Percentiles rank a stretch among this genome's conserved stretches.
Conservation (phyloP, 148 eudicot genomes). For the Diospyros lotus region DNA sequence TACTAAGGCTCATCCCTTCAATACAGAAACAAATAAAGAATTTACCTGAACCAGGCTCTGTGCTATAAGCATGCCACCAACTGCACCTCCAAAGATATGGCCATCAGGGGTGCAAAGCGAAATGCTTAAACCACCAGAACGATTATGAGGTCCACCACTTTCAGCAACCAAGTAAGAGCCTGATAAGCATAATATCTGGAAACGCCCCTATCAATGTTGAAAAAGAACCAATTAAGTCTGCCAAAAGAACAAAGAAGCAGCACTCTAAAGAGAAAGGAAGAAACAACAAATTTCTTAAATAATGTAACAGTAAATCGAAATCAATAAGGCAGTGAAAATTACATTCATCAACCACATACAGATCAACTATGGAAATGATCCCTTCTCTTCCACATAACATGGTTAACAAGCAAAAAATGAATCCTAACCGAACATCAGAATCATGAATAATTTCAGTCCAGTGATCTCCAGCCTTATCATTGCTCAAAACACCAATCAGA, state of each 20-base stretch:
- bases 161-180: constrained; percentile 84
- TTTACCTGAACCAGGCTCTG: constrained; percentile 76
- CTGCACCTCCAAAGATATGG: constrained; percentile 79
- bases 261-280: too few relatives aligned
- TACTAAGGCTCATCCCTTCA: too few relatives aligned
- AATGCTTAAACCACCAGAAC: constrained; percentile 81
- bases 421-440: background rate
- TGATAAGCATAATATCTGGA: constrained; percentile 83
- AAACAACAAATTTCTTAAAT: background rate
- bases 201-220: constrained; percentile 57
- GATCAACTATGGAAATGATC: background rate
- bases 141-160: constrained; percentile 58
- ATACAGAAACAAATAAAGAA: background rate
- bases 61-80: constrained; percentile 70
- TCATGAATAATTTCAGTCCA: too few relatives aligned
- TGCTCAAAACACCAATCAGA: too few relatives aligned
- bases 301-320: background rate
- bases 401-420: background rate
- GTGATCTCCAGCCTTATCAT: too few relatives aligned
- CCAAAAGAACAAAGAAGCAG: background rate
- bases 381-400: background rate
- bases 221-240: background rate
- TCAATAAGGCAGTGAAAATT: background rate
- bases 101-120: constrained; percentile 81
- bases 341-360: constrained; percentile 1